Percentiles rank a stretch among this genome's conserved stretches.
These are phyloP conservation scores for Alnus glutinosa DNA, from an alignment of 306 rosid genomes.

Conservation along the genomic window DNA sequence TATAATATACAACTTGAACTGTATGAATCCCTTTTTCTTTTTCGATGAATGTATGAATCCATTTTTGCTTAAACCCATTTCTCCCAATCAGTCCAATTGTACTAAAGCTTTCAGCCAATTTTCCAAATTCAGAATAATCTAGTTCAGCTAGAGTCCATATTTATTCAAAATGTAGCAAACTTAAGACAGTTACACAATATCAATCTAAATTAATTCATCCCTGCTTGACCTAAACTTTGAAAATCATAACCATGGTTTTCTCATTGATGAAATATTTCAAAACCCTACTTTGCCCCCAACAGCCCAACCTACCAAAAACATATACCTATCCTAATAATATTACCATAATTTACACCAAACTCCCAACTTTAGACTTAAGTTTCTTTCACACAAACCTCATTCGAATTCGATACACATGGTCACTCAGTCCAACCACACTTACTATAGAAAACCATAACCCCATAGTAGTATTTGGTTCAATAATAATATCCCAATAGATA, in stretches of 20 bases:
- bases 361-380: not conserved
- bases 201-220: not conserved
- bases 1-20: not conserved
- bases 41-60: not conserved
- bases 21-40: not conserved
- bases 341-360: not conserved
- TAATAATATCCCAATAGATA: not conserved
- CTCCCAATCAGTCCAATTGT: not conserved
- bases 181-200: not conserved
- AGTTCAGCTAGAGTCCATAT: not conserved
- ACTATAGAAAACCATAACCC: not conserved
- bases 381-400: not conserved
- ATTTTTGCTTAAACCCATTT: not conserved
- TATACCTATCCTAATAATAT: not conserved
- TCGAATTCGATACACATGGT: not conserved
- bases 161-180: not conserved
- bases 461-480: not conserved
- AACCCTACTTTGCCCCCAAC: not conserved
- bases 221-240: not conserved
- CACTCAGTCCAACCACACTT: not conserved
- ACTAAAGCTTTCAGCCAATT: not conserved
- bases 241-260: not conserved
- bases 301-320: not conserved
- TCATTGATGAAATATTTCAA: not conserved
- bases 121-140: not conserved